phyloP scores from a whole-genome alignment of 805 yeast species.

The Suhomyces canberraensis region DNA sequence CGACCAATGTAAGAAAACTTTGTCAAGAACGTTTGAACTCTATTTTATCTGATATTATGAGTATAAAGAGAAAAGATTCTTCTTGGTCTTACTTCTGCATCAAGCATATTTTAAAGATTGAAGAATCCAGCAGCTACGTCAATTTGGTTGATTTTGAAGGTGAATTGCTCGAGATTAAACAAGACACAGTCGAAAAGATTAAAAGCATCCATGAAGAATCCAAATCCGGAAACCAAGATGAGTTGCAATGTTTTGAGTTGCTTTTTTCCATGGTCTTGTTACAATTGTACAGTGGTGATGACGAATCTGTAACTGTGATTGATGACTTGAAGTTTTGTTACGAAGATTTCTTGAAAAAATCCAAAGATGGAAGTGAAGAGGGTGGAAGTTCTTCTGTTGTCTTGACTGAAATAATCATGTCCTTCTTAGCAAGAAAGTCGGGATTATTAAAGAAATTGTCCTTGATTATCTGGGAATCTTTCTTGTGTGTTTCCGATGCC shows the following conservation, averaged over 20 bases:
- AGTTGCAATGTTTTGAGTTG: slow-evolving; percentile 66
- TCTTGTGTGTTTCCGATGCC: slow-evolving; percentile 29
- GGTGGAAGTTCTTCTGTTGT: slow-evolving; percentile 28
- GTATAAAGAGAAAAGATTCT: slow-evolving; percentile 40
- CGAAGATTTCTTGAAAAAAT: slow-evolving; percentile 39
- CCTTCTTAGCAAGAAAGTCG: slow-evolving; percentile 42
- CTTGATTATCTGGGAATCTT: slow-evolving; percentile 39
- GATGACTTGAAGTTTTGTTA: slow-evolving; percentile 69
- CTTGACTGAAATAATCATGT: slow-evolving; percentile 43
- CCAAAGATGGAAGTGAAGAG: slow-evolving; percentile 36
- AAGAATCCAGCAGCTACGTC: slow-evolving; percentile 16
- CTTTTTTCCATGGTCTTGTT: slow-evolving; percentile 72
- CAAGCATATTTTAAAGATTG: slow-evolving; percentile 29
- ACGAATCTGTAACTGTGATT: slow-evolving; percentile 72
- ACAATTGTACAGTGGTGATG: slow-evolving; percentile 73
- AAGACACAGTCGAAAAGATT: slow-evolving; percentile 49
- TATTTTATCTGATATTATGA: slow-evolving; percentile 56
- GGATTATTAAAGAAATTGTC: slow-evolving; percentile 36
- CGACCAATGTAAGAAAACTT: slow-evolving; percentile 36
- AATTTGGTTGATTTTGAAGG: slow-evolving; percentile 52
- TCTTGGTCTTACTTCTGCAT: slow-evolving; percentile 65
- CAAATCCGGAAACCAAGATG: slow-evolving; percentile 30
- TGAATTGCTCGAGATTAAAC: slow-evolving; percentile 47
- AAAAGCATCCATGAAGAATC: slow-evolving; percentile 22
- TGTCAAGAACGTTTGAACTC: slow-evolving; percentile 67